These are phyloP conservation scores for Vanrija pseudolonga DNA, from an alignment of 1,284 basidiomycete genomes.

Conservation along the genomic window DNA sequence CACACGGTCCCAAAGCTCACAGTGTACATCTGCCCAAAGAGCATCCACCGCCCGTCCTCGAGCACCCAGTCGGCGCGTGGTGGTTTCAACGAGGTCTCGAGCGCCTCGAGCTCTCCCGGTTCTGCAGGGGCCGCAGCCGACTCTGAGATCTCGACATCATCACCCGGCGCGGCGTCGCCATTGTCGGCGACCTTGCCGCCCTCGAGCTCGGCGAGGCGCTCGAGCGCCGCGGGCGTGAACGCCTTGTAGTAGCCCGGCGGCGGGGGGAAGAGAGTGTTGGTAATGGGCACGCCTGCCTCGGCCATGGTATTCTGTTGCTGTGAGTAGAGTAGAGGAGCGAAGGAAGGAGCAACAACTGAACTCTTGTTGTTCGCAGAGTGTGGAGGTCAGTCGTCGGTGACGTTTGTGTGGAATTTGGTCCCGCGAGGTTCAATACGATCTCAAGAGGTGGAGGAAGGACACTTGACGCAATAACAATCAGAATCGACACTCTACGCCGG, in stretches of 20 bases:
- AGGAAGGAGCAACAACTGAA: not conserved
- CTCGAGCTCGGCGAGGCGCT: not conserved
- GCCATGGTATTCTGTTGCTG: constrained; percentile 2
- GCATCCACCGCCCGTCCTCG: constrained; percentile 43
- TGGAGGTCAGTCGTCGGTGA: not conserved
- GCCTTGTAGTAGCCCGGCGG: constrained; percentile 41
- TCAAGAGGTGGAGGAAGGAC: not conserved
- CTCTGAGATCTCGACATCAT: not conserved
- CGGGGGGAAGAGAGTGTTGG: constrained; percentile 47
- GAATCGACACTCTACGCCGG: no score
- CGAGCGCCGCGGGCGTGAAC: constrained; percentile 26
- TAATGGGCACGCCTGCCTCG: constrained; percentile 28
- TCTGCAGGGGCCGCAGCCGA: constrained; percentile 1
- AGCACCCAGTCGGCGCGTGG: constrained; percentile 39
- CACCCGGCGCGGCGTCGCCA: no score
- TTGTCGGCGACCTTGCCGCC: no score
- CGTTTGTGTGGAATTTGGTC: not conserved
- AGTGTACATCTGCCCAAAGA: constrained; percentile 40
- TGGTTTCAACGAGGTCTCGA: constrained; percentile 18
- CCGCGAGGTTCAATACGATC: not conserved
- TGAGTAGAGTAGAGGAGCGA: not conserved
- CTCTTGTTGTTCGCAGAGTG: not conserved
- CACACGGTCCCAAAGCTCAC: constrained; percentile 24
- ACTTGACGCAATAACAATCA: not conserved
- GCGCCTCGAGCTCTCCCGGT: constrained; percentile 15